Evolutionary conservation across 495 filamentous ascomycete genomes (phyloP), one percentile per base, ranked within the genome.

Genomic region (Letharia columbiana): DNA sequence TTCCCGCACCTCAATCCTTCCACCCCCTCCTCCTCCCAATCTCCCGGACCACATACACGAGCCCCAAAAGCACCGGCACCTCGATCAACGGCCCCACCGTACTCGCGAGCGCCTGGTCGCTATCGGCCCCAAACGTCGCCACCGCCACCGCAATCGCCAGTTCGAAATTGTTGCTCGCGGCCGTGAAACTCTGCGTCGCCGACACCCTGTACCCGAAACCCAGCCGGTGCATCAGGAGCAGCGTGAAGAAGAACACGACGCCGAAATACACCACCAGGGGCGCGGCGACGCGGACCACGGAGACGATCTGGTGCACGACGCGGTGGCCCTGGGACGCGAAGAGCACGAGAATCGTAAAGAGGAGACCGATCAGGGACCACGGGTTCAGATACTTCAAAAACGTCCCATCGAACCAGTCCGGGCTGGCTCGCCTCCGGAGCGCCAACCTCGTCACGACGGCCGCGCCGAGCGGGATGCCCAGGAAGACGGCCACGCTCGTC

Each of bases 131-230:
- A 77, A 88, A 96, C 4, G 87, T 86, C 5, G 91, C 90, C 7
- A 96, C 86, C 4, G 90, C 92, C 3, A 97, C 92, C 2, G 92
- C 92, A 76, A 97, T 96, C 0, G 92, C 92, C 23, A 96, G 76
- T 78, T 96, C 92, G 71, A 97, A 96, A 71, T 96, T 96, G 68
- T 97, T 97, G 73, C 91, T 96, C 5, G 92, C 93, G 8, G 92
- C 92, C 1, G 92, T 96, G 69, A 96, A 94, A 70, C 90, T 90
- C 77, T 96, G 93, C 15, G 92, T 96, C 15, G 83, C 81, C 2
- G 83, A 82, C 4, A 92, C 71, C 57, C 76, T 77, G 71, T 96
- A 96, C 0, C 85, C 84, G 70, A 93, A 92, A 0, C 90, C 89
- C n/a, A 84, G 68, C 42, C 74, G 77, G 61, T 83, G 75, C 9